Evolutionary conservation across 192 early-diverging fungal genomes (phyloP).

Genomic region (Coemansia sp.): DNA sequence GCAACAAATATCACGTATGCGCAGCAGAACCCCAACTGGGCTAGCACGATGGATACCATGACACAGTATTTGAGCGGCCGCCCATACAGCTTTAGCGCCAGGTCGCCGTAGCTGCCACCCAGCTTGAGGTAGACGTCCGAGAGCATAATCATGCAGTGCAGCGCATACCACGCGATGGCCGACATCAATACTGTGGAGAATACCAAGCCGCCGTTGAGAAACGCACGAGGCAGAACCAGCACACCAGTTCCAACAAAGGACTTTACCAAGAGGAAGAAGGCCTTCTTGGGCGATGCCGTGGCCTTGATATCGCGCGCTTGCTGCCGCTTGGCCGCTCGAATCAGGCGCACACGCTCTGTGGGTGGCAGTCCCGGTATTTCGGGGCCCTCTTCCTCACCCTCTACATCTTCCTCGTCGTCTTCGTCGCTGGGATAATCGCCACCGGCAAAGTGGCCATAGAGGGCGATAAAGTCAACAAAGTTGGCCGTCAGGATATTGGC

Average conservation of each 20-base stretch:
- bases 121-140: conserved; percentile 61
- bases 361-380: background rate
- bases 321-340: conserved; percentile 7
- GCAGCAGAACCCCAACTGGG: conserved; percentile 84
- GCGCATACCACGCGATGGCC: conserved; percentile 60
- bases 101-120: conserved; percentile 66
- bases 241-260: conserved; percentile 81
- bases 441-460: conserved; percentile 94
- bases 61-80: conserved; percentile 61
- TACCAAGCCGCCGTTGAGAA: conserved; percentile 70
- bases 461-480: conserved; percentile 90
- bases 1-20: conserved; percentile 89
- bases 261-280: conserved; percentile 76
- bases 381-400: conserved; percentile 29
- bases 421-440: conserved; percentile 85
- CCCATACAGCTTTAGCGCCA: conserved; percentile 65
- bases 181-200: conserved; percentile 61
- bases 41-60: conserved; percentile 67
- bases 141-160: conserved; percentile 64
- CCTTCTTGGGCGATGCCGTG: conserved; percentile 66
- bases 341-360: conserved; percentile 19
- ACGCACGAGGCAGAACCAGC: conserved; percentile 70
- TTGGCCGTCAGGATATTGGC: conserved; percentile 77
- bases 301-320: conserved; percentile 43
- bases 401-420: conserved; percentile 59